Percentiles rank a stretch among this genome's conserved stretches.
Conservation (phyloP, 805 yeast genomes). For the Phaffomyces antillensis region DNA sequence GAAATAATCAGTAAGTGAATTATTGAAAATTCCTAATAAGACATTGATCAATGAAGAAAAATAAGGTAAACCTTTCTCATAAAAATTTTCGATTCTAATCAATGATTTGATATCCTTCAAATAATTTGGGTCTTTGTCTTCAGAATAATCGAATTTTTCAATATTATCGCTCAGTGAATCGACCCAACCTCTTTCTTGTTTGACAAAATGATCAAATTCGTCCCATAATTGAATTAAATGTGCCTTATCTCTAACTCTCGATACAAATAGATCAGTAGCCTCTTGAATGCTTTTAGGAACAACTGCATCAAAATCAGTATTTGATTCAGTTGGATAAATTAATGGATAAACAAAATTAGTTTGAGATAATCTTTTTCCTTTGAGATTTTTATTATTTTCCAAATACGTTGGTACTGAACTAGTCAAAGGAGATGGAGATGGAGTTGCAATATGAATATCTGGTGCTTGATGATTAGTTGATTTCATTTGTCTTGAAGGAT, state of each 20-base stretch:
- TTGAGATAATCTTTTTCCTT: conserved; percentile 51
- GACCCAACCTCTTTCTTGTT: conserved; percentile 62
- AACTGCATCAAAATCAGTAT: conserved; percentile 11
- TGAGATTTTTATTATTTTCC: conserved; percentile 11
- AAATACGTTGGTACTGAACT: conserved; percentile 31
- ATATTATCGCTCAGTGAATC: conserved; percentile 6
- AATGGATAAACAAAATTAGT: conserved; percentile 63
- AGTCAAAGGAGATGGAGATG: conserved; percentile 76
- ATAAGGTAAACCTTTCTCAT: conserved; percentile 42
- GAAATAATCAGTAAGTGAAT: conserved; percentile 9
- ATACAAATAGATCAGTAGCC: conserved; percentile 61
- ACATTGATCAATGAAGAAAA: conserved; percentile 61
- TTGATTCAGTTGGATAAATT: conserved; percentile 43
- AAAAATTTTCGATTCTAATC: conserved; percentile 53
- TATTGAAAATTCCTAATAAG: conserved; percentile 52
- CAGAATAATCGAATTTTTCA: conserved; percentile 27
- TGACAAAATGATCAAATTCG: conserved; percentile 64
- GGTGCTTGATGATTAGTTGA: conserved; percentile 41
- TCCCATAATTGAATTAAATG: conserved; percentile 65
- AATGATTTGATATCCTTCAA: conserved; percentile 34
- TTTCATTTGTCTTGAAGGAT: conserved; percentile 32
- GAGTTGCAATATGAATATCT: conserved; percentile 71
- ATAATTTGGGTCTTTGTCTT: conserved; percentile 16
- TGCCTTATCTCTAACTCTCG: conserved; percentile 58
- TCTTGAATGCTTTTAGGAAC: conserved; percentile 75